Conservation (phyloP, 805 yeast genomes). For the Ogataea trehaloabstinens region DNA sequence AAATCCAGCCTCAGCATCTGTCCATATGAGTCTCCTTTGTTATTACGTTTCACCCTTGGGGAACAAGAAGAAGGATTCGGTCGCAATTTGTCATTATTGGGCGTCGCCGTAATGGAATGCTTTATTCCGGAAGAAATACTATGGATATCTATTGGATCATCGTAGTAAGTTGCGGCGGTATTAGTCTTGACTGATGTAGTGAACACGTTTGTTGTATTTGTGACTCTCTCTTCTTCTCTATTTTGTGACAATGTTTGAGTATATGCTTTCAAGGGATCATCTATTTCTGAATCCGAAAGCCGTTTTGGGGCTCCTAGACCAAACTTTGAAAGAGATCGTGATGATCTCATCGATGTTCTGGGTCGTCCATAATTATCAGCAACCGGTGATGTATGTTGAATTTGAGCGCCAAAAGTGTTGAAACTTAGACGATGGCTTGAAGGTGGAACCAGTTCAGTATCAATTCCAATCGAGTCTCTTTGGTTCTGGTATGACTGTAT, state of each 20-base stretch:
- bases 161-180: conserved; percentile 13
- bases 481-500: not conserved
- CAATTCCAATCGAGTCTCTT: not conserved
- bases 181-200: conserved; percentile 17
- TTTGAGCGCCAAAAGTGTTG: conserved; percentile 5
- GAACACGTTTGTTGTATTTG: conserved; percentile 19
- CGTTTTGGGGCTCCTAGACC: conserved; percentile 53
- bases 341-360: conserved; percentile 11
- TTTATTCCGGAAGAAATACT: conserved; percentile 10
- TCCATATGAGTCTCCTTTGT: conserved; percentile 11
- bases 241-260: not conserved
- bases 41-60: conserved; percentile 22
- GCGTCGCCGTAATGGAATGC: conserved; percentile 17
- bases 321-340: conserved; percentile 30
- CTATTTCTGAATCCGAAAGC: conserved; percentile 30
- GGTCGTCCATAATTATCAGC: conserved; percentile 11
- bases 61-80: conserved; percentile 15
- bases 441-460: conserved; percentile 13
- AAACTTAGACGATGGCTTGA: conserved; percentile 19
- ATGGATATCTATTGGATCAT: conserved; percentile 3
- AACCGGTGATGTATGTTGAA: conserved; percentile 5
- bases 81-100: conserved; percentile 12
- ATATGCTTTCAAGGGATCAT: conserved; percentile 7
- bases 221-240: conserved; percentile 7
- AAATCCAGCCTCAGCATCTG: conserved; percentile 11